Conservation (phyloP, 345 rosid genomes). For the Arabidopsis suecica region DNA sequence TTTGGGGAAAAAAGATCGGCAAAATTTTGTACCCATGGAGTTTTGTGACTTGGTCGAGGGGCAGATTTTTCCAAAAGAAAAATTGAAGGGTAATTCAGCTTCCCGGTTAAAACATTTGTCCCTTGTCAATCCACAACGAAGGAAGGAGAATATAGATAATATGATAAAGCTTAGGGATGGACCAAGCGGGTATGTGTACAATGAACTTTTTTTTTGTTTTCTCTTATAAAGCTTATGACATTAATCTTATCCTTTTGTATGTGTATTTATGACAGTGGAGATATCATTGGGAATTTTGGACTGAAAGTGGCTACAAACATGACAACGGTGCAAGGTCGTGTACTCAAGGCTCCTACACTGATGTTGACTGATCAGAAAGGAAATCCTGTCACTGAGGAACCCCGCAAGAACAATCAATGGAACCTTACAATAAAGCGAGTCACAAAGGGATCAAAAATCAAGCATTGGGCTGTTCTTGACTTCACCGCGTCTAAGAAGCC, state of each 20-base stretch:
- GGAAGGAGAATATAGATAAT: slow-evolving; percentile 52
- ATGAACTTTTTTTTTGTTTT: too few species aligned
- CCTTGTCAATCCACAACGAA: slow-evolving; percentile 50
- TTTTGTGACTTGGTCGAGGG: slow-evolving; percentile 77
- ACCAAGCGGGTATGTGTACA: slow-evolving; percentile 70
- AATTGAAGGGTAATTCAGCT: slow-evolving; percentile 51
- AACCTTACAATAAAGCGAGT: slow-evolving; percentile 63
- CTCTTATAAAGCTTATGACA: too few species aligned
- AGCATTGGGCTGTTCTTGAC: slow-evolving; percentile 79
- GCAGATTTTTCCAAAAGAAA: slow-evolving; percentile 76
- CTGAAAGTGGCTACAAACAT: slow-evolving; percentile 61
- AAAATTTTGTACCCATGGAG: slow-evolving; percentile 79
- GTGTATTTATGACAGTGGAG: slow-evolving; percentile 56
- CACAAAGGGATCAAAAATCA: slow-evolving; percentile 61
- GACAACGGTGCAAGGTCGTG: slow-evolving; percentile 78
- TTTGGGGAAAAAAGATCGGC: slow-evolving; percentile 56
- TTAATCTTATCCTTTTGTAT: not conserved
- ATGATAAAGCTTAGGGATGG: slow-evolving; percentile 59
- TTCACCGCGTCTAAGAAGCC: slow-evolving; percentile 52
- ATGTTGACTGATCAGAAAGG: slow-evolving; percentile 55
- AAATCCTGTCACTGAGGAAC: slow-evolving; percentile 43
- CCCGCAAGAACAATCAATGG: slow-evolving; percentile 71
- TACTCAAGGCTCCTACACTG: slow-evolving; percentile 70
- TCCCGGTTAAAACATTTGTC: slow-evolving; percentile 54
- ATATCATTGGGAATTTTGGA: slow-evolving; percentile 62